Base-by-base conservation (phyloP, 2,329 filamentous ascomycete species). In the Elsinoe arachidis region DNA sequence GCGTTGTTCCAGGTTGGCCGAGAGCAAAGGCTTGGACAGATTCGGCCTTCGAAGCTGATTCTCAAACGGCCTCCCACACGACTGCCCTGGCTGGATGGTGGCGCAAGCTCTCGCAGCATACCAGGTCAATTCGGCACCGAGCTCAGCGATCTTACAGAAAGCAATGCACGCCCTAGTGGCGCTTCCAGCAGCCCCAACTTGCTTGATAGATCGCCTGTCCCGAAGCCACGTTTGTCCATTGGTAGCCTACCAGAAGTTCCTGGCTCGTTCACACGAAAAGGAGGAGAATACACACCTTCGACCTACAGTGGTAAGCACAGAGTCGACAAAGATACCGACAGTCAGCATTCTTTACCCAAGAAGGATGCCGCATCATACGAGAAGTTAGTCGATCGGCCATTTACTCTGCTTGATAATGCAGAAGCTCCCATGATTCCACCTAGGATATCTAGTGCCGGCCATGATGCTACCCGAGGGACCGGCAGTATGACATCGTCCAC, bases 361-460 rank as follows among this genome's bases (percentile, higher is more conserved):
- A 64, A 63, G 33, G 62, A 62, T 59, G 58, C 62, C 5, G 55
- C 60, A 19, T 63, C 63, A 2, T 64, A 66, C 53, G 62, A 65
- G n/a, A 56, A 57, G 34, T 58, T 65, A 9, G 57, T 61, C 39
- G 46, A 41, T n/a, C 55, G 58, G 41, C 39, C 56, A 21, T 46
- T 35, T 21, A 21, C 11, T 11, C n/a, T 54, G 10, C 17, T n/a
- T 5, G 21, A 23, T n/a, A 10, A 14, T 10, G 5, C 53, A 14
- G 30, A 19, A 37, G 14, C 15, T 15, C 46, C 56, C 10, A 34
- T 21, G 14, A 30, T 55, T 5, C 57, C 39, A 19, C 21, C 26
- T 17, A n/a, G 49, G 11, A 12, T 41, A n/a, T 58, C 56, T 4
- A 57, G 56, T 9, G 7, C 4, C 46, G 26, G 17, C 46, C 54